Base-by-base conservation (phyloP, 225 moss, liverwort and hornwort genomes). In the Polytrichum formosum region DNA sequence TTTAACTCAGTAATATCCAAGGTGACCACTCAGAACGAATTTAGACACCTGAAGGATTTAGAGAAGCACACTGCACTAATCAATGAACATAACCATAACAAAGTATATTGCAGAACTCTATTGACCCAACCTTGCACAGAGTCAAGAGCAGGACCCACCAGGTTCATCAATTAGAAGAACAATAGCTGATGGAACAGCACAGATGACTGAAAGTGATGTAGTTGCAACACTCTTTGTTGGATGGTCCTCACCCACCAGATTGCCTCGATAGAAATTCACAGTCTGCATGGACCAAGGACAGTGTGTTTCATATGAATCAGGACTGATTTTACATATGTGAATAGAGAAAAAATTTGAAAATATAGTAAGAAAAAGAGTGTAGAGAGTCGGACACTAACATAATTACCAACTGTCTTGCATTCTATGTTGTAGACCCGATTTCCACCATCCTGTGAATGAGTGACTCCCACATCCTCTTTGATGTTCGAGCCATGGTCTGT, bases 221-320 rank as follows among this genome's bases (percentile, higher is more conserved):
- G 86, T 84, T 64, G 89, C 84, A 71, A 96, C 73, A 65, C 82
- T 83, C 79, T 82, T 87, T 46, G 74, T 81, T 62, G 96, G 91
- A 75, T 96, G 93, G 69, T 93, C 90, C 66, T 83, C 93, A 70
- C 96, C 90, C 67, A 90, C 84, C 64, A 93, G 81, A 79, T 96
- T 96, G 25, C 96, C 96, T 25, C 96, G 90, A 67, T 84, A 73
- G 54, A 96, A 96, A 18, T 76, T 76, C 54, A 93, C 67, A 27
- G 81, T 89, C 90, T 92, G 88, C 18, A 71, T 53, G 10, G 70
- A 67, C 54, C 8, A 46, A 46, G 33, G 55, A 7, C 22, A 23
- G 46, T 69, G 68, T 25, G 7, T n/a, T 61, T 26, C 22, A 61
- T 13, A 61, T n/a, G 60, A 60, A 21, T 61, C 26, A 61, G 60